Conservation (phyloP, 805 yeast species). For the Myxozyma mucilagina region DNA sequence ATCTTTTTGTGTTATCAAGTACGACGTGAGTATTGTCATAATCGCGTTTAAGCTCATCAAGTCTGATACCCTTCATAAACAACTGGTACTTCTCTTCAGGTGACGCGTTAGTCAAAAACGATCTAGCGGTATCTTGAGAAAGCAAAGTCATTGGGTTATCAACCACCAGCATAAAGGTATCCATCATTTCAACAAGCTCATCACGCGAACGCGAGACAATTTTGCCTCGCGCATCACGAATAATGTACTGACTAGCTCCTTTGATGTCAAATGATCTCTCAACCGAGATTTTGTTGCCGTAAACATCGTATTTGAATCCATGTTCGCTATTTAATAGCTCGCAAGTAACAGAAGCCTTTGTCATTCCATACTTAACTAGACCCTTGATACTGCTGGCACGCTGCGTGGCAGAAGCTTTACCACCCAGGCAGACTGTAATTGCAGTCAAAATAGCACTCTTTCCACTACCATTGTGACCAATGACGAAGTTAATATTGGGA, state of each 20-base stretch:
- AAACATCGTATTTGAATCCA: constrained; percentile 62
- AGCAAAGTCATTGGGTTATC: constrained; percentile 90
- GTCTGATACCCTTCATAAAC: constrained; percentile 78
- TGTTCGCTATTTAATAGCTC: constrained; percentile 65
- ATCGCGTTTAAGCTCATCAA: constrained; percentile 55
- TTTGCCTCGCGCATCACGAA: constrained; percentile 55
- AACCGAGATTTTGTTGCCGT: constrained; percentile 67
- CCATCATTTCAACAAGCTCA: constrained; percentile 67
- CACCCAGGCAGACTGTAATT: constrained; percentile 83
- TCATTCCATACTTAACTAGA: constrained; percentile 74
- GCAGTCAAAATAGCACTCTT: constrained; percentile 93
- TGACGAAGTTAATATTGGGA: constrained; percentile 83
- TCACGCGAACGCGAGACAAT: constrained; percentile 60
- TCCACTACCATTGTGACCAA: constrained; percentile 97
- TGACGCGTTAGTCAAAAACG: constrained; percentile 76
- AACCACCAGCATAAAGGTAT: constrained; percentile 71
- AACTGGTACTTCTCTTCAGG: constrained; percentile 69
- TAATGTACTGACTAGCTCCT: constrained; percentile 52
- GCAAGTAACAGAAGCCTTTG: constrained; percentile 62
- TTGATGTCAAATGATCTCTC: constrained; percentile 64
- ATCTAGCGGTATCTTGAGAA: constrained; percentile 91
- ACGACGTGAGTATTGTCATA: constrained; percentile 45
- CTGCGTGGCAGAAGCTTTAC: constrained; percentile 81
- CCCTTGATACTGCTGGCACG: constrained; percentile 73
- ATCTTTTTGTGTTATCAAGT: constrained; percentile 42